These are phyloP conservation scores for Aspergillus asperescens DNA, from an alignment of 495 filamentous ascomycete genomes.

Conservation along the genomic window DNA sequence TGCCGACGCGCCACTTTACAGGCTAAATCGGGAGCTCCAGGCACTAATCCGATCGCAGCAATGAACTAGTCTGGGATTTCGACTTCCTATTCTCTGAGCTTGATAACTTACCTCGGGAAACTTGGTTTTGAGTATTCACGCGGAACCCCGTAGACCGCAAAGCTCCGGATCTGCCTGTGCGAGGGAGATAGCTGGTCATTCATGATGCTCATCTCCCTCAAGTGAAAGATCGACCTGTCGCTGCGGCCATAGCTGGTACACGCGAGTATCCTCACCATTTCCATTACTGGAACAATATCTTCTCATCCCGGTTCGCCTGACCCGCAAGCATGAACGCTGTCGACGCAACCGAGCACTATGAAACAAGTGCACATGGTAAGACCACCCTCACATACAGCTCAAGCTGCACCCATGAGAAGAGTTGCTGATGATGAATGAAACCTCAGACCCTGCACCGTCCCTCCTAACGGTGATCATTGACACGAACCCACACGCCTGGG, in stretches of 20 bases:
- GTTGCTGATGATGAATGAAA: background rate
- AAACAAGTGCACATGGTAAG: slow-evolving; percentile 50
- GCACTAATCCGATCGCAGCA: background rate
- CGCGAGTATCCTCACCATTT: background rate
- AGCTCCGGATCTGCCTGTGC: background rate
- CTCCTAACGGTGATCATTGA: slow-evolving; percentile 89
- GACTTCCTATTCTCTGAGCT: background rate
- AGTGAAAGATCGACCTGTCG: background rate
- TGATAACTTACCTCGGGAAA: too few relatives aligned
- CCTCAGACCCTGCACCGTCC: slow-evolving; percentile 68
- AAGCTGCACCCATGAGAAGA: background rate
- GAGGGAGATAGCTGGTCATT: background rate
- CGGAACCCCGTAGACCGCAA: background rate
- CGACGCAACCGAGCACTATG: slow-evolving; percentile 84
- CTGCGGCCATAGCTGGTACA: background rate
- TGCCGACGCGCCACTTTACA: background rate
- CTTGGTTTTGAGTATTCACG: too few relatives aligned
- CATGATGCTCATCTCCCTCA: slow-evolving; percentile 1
- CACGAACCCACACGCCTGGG: slow-evolving; percentile 95
- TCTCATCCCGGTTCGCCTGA: background rate
- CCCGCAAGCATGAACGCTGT: slow-evolving; percentile 68
- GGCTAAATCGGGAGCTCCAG: background rate
- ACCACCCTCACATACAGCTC: slow-evolving; percentile 15
- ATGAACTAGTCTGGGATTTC: background rate
- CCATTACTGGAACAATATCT: background rate